Evolutionary conservation across 2,329 filamentous ascomycete species (phyloP).

Genomic region (Chalara sp.): DNA sequence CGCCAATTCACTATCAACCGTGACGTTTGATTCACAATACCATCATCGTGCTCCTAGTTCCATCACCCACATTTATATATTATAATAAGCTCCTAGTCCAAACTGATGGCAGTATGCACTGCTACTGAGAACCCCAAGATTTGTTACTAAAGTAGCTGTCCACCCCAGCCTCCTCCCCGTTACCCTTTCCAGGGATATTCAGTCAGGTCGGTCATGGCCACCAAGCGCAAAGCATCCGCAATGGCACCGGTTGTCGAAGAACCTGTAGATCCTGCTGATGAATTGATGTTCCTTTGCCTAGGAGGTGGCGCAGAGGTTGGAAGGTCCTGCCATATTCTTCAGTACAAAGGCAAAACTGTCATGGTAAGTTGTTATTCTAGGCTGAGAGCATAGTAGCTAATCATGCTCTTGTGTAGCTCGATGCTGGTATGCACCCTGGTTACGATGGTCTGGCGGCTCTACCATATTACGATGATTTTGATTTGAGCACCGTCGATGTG

Average conservation of each 20-base stretch:
- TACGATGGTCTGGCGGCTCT: constrained; percentile 91
- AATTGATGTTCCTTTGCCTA: constrained; percentile 88
- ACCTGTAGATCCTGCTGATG: constrained; percentile 85
- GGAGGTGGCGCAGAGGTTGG: constrained; percentile 97
- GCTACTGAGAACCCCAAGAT: too few species aligned
- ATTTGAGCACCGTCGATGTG: constrained; percentile 93
- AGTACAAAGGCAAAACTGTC: constrained; percentile 98
- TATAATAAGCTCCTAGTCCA: too few species aligned
- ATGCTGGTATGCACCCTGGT: constrained; percentile 93
- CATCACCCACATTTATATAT: too few species aligned
- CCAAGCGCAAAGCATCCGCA: constrained; percentile 80
- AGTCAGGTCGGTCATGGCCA: constrained; percentile 58
- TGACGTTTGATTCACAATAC: too few species aligned
- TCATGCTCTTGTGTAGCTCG: constrained; percentile 53
- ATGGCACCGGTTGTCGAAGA: constrained; percentile 69
- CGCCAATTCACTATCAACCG: too few species aligned
- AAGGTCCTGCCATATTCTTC: constrained; percentile 92
- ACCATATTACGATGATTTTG: constrained; percentile 98
- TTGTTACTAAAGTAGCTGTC: too few species aligned
- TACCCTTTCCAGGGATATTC: too few species aligned
- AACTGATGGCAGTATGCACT: too few species aligned
- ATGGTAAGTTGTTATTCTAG: constrained; percentile 60
- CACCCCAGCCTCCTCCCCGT: too few species aligned
- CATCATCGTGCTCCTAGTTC: too few species aligned
- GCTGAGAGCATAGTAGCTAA: neutral